phyloP scores from a whole-genome alignment of 2,329 filamentous ascomycete genomes.

The Colletotrichum sp. region DNA sequence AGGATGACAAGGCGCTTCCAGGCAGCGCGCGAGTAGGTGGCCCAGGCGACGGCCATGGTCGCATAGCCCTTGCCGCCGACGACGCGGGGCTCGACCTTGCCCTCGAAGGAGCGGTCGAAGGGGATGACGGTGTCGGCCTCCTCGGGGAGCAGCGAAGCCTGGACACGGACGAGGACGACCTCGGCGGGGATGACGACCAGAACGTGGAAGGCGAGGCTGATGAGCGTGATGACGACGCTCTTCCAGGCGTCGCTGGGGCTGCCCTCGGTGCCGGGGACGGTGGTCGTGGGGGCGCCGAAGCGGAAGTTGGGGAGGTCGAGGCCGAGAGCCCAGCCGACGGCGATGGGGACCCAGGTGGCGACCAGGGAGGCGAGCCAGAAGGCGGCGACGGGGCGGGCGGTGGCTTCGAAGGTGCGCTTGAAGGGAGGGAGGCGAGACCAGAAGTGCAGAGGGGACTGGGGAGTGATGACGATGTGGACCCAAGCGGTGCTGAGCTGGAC shows the following conservation, averaged over 20 bases:
- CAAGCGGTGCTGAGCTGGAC: conserved; percentile 77
- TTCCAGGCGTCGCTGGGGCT: conserved; percentile 49
- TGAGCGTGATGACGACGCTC: conserved; percentile 46
- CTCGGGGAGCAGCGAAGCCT: conserved; percentile 84
- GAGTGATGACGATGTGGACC: conserved; percentile 86
- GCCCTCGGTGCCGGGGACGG: conserved; percentile 40
- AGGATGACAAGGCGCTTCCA: conserved; percentile 77
- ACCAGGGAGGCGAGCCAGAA: conserved; percentile 64
- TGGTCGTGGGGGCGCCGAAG: conserved; percentile 36
- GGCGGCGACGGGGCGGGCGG: conserved; percentile 70
- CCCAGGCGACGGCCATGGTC: conserved; percentile 78
- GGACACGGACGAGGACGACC: conserved; percentile 80
- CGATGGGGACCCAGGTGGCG: conserved; percentile 50
- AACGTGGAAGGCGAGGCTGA: conserved; percentile 57
- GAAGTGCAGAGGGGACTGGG: conserved; percentile 67
- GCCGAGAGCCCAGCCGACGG: conserved; percentile 38
- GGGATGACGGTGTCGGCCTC: conserved; percentile 84
- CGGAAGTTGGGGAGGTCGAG: conserved; percentile 44
- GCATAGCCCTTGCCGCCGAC: conserved; percentile 76
- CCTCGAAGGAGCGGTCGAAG: conserved; percentile 87
- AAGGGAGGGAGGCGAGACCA: conserved; percentile 73
- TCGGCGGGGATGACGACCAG: conserved; percentile 76
- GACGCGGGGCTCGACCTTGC: conserved; percentile 76
- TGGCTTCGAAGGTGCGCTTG: conserved; percentile 68
- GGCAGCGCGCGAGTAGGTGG: conserved; percentile 74